Percentiles rank a stretch among this genome's conserved stretches.
Evolutionary conservation across 2,329 filamentous ascomycete genomes (phyloP).

Genomic region (Aureobasidium subglaciale): DNA sequence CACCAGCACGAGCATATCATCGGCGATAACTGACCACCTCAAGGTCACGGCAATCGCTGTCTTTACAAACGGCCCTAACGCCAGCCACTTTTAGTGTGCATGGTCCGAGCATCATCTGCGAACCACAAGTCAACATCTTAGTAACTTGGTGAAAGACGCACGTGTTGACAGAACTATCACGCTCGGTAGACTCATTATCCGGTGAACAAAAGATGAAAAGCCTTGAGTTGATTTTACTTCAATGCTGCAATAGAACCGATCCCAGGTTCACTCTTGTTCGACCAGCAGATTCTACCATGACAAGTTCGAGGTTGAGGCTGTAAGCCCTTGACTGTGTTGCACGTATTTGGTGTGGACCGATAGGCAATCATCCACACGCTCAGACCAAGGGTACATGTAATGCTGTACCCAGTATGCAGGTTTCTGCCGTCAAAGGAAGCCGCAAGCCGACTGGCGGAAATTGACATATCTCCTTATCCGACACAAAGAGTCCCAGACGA

Average conservation of each 20-base stretch:
- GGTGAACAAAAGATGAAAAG: too few species aligned
- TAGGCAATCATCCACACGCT: conserved; percentile 8
- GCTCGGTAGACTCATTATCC: too few species aligned
- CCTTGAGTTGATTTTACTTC: too few species aligned
- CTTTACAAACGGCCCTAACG: conserved; percentile 8
- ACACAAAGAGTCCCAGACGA: neutral
- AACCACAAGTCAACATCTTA: neutral
- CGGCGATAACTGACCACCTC: conserved; percentile 12
- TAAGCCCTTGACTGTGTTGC: neutral
- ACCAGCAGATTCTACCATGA: neutral
- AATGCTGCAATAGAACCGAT: too few species aligned
- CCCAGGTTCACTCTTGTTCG: too few species aligned
- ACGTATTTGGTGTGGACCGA: neutral
- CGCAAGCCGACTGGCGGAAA: conserved; percentile 4
- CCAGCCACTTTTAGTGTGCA: conserved; percentile 9
- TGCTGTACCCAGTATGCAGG: neutral
- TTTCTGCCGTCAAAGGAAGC: conserved; percentile 2
- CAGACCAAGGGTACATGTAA: neutral
- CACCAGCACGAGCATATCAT: conserved; percentile 8
- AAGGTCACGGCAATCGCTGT: conserved; percentile 1
- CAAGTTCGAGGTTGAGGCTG: neutral
- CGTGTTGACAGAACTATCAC: too few species aligned
- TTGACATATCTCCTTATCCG: neutral
- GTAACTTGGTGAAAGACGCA: neutral
- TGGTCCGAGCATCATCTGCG: conserved; percentile 5